Conservation (phyloP, 768 basidiomycete genomes). For the Pluteus cervinus region DNA sequence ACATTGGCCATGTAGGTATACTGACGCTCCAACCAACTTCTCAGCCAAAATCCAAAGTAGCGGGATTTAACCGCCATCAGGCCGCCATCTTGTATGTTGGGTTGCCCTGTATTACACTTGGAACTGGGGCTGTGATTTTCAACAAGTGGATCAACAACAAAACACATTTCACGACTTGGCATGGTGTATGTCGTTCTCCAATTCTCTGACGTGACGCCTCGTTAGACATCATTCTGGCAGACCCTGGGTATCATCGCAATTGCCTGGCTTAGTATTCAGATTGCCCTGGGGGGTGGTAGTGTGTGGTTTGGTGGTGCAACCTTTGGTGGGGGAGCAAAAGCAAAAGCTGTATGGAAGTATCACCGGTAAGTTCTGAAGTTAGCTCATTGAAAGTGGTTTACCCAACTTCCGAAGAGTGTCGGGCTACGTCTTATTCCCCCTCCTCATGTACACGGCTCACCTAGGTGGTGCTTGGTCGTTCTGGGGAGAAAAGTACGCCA, state of each 20-base stretch:
- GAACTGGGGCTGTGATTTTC: slow-evolving; percentile 53
- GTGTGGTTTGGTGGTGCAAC: slow-evolving; percentile 68
- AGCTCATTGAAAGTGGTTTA: not conserved
- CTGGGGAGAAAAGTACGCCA: slow-evolving; percentile 42
- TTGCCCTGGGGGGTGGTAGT: slow-evolving; percentile 61
- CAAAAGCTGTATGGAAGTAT: slow-evolving; percentile 79
- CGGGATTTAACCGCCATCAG: slow-evolving; percentile 69
- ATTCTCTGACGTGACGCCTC: not conserved
- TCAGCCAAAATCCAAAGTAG: slow-evolving; percentile 56
- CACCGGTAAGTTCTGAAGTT: slow-evolving; percentile 47
- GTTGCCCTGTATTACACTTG: slow-evolving; percentile 51
- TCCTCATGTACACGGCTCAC: slow-evolving; percentile 55
- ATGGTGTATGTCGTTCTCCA: slow-evolving; percentile 45
- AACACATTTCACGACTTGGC: slow-evolving; percentile 68
- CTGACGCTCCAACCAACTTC: slow-evolving; percentile 73
- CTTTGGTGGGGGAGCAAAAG: slow-evolving; percentile 67
- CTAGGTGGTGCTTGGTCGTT: slow-evolving; percentile 67
- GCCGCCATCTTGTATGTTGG: slow-evolving; percentile 48
- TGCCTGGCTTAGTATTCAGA: slow-evolving; percentile 56
- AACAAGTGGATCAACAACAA: slow-evolving; percentile 50
- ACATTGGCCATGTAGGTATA: slow-evolving; percentile 40
- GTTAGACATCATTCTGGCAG: slow-evolving; percentile 27
- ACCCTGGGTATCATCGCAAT: slow-evolving; percentile 60
- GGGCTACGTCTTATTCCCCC: slow-evolving; percentile 64
- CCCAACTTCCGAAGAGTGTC: slow-evolving; percentile 41